Evolutionary conservation across 164 flowering plant species (phyloP).

Genomic region (Paratinospora sagittata): DNA sequence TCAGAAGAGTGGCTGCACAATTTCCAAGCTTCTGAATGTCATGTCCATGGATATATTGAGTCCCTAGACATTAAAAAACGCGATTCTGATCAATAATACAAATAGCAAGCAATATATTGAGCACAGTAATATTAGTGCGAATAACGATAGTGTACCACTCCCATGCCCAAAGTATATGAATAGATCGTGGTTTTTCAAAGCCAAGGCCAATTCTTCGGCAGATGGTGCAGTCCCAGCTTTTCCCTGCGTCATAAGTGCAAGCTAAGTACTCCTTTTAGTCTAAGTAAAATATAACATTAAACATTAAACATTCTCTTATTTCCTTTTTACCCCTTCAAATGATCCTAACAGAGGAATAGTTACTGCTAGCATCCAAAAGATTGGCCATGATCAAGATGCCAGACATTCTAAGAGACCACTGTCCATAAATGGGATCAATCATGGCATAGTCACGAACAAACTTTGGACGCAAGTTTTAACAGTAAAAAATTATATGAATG

Average conservation of each 20-base stretch:
- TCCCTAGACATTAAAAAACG: constrained; percentile 40
- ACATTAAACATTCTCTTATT: not conserved
- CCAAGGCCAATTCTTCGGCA: constrained; percentile 55
- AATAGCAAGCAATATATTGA: not conserved
- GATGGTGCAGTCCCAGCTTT: constrained; percentile 73
- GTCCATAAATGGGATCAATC: too few relatives aligned
- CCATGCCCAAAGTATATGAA: constrained; percentile 95
- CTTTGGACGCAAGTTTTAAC: not conserved
- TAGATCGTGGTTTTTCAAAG: constrained; percentile 73
- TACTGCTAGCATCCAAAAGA: too few relatives aligned
- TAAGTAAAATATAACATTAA: not conserved
- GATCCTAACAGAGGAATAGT: not conserved
- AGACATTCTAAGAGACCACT: too few relatives aligned
- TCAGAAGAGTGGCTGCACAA: constrained; percentile 84
- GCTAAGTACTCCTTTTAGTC: not conserved
- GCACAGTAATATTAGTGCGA: not conserved
- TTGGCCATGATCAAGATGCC: too few relatives aligned
- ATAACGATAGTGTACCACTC: constrained; percentile 56
- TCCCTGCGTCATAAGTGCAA: constrained; percentile 46
- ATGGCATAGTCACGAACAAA: not conserved
- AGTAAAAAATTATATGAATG: too few relatives aligned
- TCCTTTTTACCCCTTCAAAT: not conserved
- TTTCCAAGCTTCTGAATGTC: constrained; percentile 63
- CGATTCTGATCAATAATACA: not conserved
- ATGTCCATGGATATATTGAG: constrained; percentile 60